Percentiles rank a stretch among this genome's conserved stretches.
These are phyloP conservation scores for Citropsis articulata DNA, from an alignment of 345 rosid species.

Conservation along the genomic window DNA sequence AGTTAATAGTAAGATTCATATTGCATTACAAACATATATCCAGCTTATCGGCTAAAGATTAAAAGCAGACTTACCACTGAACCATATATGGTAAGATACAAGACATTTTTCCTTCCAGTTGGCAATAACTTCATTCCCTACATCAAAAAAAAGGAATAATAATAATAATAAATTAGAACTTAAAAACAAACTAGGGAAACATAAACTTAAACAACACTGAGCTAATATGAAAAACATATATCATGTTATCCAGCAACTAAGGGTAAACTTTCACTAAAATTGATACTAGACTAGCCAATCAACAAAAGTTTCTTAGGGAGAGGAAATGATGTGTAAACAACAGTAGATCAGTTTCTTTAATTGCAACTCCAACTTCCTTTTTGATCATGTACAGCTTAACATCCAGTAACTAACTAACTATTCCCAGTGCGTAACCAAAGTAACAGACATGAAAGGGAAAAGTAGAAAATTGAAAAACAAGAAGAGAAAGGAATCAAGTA, in stretches of 20 bases:
- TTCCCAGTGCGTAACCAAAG: background rate
- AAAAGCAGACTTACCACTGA: conserved; percentile 54
- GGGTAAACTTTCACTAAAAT: background rate
- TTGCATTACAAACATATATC: background rate
- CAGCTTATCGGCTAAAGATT: background rate
- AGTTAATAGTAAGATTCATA: conserved; percentile 16
- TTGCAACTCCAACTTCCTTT: background rate
- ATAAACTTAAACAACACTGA: background rate
- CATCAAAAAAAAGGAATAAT: background rate
- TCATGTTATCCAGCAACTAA: background rate
- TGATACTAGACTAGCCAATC: background rate
- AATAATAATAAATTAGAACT: background rate
- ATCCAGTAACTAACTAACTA: background rate
- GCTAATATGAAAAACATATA: background rate
- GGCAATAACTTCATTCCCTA: conserved; percentile 83
- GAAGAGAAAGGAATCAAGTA: conserved; percentile 23
- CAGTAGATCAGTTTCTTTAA: background rate
- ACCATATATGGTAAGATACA: conserved; percentile 66
- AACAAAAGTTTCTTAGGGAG: background rate
- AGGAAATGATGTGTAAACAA: background rate
- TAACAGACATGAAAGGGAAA: background rate
- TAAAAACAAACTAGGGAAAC: background rate
- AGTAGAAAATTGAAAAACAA: background rate
- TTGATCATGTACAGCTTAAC: background rate
- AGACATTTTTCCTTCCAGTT: conserved; percentile 59